These are phyloP conservation scores for Marchantia paleacea DNA, from an alignment of 225 moss, liverwort and hornwort species.

Conservation along the genomic window DNA sequence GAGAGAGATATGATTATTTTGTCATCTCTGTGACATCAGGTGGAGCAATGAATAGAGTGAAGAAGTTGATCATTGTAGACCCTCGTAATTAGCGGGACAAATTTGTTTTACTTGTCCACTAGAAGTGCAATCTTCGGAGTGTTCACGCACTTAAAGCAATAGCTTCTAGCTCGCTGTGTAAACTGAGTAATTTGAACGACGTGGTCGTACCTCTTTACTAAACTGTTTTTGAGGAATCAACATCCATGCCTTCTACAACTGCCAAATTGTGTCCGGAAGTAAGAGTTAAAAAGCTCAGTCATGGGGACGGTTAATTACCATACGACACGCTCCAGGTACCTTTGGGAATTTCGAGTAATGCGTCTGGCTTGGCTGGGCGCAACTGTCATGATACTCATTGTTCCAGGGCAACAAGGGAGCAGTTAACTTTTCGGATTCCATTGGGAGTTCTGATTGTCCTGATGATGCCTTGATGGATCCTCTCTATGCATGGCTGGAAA, in stretches of 20 bases:
- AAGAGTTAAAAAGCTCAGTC: not conserved
- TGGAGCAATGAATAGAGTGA: not conserved
- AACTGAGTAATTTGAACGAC: not conserved
- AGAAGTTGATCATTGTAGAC: not conserved
- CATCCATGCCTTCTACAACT: not conserved
- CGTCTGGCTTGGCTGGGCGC: not conserved
- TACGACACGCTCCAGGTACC: not conserved
- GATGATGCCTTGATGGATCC: constrained; percentile 21
- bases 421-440: not conserved
- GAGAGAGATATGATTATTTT: not conserved
- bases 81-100: not conserved
- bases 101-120: too few species aligned
- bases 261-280: not conserved
- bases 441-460: not conserved
- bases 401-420: not conserved
- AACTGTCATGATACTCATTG: not conserved
- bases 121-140: too few species aligned
- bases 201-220: not conserved
- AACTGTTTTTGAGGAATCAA: not conserved
- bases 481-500: not conserved
- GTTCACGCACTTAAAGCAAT: not conserved
- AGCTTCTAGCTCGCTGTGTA: not conserved
- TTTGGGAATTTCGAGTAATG: not conserved
- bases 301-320: not conserved
- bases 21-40: not conserved